A percentile compares a stretch with the other conserved stretches of the same genome.
phyloP scores from a whole-genome alignment of 352 stramenopile species.

The Halophytophthora polymorphica region DNA sequence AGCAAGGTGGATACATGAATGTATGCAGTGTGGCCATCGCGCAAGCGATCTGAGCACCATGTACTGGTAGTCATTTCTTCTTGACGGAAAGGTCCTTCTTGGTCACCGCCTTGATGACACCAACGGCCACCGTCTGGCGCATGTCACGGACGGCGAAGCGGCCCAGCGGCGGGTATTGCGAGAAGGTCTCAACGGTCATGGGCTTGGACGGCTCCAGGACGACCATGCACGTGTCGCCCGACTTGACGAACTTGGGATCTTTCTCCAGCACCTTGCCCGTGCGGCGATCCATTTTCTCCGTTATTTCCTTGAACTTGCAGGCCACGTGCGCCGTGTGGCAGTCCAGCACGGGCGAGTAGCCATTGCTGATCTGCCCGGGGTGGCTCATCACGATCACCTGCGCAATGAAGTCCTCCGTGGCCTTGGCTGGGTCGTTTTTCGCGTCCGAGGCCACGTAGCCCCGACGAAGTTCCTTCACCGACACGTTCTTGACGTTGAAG shows the following conservation, averaged over 20 bases:
- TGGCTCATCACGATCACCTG: conserved; percentile 98
- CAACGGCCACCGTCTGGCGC: conserved; percentile 95
- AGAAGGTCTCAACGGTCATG: conserved; percentile 96
- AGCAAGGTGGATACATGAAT: no score
- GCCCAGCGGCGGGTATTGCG: conserved; percentile 94
- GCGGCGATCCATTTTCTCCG: conserved; percentile 95
- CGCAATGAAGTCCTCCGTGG: conserved; percentile 88
- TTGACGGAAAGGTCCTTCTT: conserved; percentile 69
- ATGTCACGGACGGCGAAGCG: conserved; percentile 97
- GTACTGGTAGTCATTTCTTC: conserved; percentile 56
- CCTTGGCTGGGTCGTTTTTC: conserved; percentile 90
- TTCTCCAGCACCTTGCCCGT: conserved; percentile 94
- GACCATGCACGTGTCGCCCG: conserved; percentile 95
- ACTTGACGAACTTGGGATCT: conserved; percentile 94
- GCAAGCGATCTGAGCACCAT: no score
- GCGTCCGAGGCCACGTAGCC: conserved; percentile 94
- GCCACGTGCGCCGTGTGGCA: conserved; percentile 97
- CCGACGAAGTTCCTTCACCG: conserved; percentile 91
- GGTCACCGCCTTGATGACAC: conserved; percentile 94
- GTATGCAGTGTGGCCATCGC: no score
- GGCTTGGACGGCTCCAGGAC: conserved; percentile 92
- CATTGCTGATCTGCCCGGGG: conserved; percentile 88
- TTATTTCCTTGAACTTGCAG: conserved; percentile 94
- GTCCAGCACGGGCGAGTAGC: conserved; percentile 96
- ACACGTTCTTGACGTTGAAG: conserved; percentile 97